These are phyloP conservation scores for Hanseniaspora sp. DNA, from an alignment of 1,139 yeast species.

Conservation along the genomic window DNA sequence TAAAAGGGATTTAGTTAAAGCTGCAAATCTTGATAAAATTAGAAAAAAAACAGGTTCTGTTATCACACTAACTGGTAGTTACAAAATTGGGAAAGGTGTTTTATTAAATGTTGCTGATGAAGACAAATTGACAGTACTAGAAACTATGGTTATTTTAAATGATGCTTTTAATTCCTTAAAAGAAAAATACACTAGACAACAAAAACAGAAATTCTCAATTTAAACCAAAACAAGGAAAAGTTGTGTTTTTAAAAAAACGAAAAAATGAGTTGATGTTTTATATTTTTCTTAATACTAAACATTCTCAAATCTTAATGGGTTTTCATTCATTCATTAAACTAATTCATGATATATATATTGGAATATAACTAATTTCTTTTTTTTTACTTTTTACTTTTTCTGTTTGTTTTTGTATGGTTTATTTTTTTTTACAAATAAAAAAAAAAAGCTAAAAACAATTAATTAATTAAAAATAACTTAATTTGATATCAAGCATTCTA, in stretches of 20 bases:
- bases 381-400: no score
- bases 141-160: conserved; percentile 11
- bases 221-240: neutral
- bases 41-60: conserved; percentile 11
- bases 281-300: no score
- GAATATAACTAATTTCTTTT: neutral
- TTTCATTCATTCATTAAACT: neutral
- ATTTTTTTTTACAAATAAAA: neutral
- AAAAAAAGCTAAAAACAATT: no score
- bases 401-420: neutral
- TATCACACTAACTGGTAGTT: conserved; percentile 3
- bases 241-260: no score
- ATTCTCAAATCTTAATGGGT: neutral
- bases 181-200: conserved; percentile 4
- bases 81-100: conserved; percentile 8
- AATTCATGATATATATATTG: neutral
- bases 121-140: conserved; percentile 7
- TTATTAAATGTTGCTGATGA: conserved; percentile 4
- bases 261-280: no score
- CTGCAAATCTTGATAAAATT: conserved; percentile 2
- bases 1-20: conserved; percentile 8
- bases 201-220: conserved; percentile 5
- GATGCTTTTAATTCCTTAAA: conserved; percentile 5
- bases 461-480: no score
- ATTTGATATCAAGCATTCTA: no score